Percentiles rank a stretch among this genome's conserved stretches.
phyloP scores from a whole-genome alignment of 192 early-diverging fungal species.

The Radiomyces spectabilis region DNA sequence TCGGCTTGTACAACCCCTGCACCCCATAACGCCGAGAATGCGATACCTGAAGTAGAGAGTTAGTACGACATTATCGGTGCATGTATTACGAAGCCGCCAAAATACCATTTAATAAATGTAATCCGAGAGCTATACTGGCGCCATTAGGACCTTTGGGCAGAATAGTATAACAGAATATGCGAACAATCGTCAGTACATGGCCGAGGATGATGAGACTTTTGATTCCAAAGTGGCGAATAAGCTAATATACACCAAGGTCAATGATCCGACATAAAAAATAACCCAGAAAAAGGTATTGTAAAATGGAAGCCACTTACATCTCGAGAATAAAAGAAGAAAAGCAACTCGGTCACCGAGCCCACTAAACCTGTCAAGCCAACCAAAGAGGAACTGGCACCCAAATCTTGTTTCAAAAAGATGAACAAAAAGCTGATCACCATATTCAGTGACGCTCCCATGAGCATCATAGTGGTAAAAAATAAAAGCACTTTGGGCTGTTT shows the following conservation, averaged over 20 bases:
- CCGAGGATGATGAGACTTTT: slow-evolving; percentile 30
- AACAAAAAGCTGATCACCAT: slow-evolving; percentile 36
- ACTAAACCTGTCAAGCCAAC: slow-evolving; percentile 36
- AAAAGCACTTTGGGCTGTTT: slow-evolving; percentile 22
- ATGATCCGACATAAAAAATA: no score
- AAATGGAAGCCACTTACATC: slow-evolving; percentile 40
- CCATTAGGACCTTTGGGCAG: slow-evolving; percentile 20
- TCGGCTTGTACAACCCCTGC: slow-evolving; percentile 35
- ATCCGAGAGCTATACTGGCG: slow-evolving; percentile 27
- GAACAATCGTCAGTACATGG: slow-evolving; percentile 36
- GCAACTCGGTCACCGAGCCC: slow-evolving; percentile 28
- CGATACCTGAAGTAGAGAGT: slow-evolving; percentile 23
- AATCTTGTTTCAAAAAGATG: slow-evolving; percentile 33
- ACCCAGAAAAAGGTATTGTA: no score
- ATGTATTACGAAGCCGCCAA: neutral
- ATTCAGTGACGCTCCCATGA: slow-evolving; percentile 36
- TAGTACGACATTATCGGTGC: neutral
- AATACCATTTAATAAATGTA: slow-evolving; percentile 33
- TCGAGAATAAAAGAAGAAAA: slow-evolving; percentile 38
- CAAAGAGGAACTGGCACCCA: slow-evolving; percentile 31
- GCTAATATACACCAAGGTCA: no score
- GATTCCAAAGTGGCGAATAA: slow-evolving; percentile 36
- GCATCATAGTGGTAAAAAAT: slow-evolving; percentile 35
- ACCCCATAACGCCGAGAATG: slow-evolving; percentile 38
- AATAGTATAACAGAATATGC: slow-evolving; percentile 30